phyloP scores from a whole-genome alignment of 129 eudicot genomes.

The Chrysanthemum makinoi region DNA sequence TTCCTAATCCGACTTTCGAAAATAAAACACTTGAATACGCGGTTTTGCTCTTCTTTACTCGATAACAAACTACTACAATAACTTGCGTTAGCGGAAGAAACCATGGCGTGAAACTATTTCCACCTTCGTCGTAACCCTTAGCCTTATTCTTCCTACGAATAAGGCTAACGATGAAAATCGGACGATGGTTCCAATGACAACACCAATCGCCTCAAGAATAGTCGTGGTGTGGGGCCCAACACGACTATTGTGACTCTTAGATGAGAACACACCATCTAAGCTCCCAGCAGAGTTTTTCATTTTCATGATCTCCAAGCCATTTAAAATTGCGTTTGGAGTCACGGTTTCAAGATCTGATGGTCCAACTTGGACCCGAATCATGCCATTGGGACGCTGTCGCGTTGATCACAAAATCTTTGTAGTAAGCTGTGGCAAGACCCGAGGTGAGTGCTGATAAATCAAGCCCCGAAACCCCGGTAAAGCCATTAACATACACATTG shows the following conservation, averaged over 20 bases:
- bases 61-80: constrained; percentile 54
- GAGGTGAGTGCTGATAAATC: constrained; percentile 76
- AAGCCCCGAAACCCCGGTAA: constrained; percentile 55
- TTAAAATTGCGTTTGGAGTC: constrained; percentile 72
- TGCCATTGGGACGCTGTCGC: constrained; percentile 55
- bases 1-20: constrained; percentile 57
- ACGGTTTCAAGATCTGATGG: constrained; percentile 45
- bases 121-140: constrained; percentile 51
- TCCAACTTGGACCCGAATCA: constrained; percentile 70
- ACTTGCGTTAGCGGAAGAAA: constrained; percentile 64
- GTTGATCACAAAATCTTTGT: constrained; percentile 76
- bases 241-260: constrained; percentile 14
- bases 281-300: constrained; percentile 72
- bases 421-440: constrained; percentile 62
- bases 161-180: constrained; percentile 35
- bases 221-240: constrained; percentile 29
- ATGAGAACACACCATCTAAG: constrained; percentile 80
- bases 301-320: constrained; percentile 94
- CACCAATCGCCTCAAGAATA: constrained; percentile 42
- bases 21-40: constrained; percentile 48
- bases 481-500: constrained; percentile 68
- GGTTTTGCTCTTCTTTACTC: constrained; percentile 51
- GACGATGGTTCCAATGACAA: constrained; percentile 49
- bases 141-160: constrained; percentile 46
- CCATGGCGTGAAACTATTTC: constrained; percentile 78